phyloP scores from a whole-genome alignment of 768 basidiomycete species.

The Coprinopsis strossmayeri region DNA sequence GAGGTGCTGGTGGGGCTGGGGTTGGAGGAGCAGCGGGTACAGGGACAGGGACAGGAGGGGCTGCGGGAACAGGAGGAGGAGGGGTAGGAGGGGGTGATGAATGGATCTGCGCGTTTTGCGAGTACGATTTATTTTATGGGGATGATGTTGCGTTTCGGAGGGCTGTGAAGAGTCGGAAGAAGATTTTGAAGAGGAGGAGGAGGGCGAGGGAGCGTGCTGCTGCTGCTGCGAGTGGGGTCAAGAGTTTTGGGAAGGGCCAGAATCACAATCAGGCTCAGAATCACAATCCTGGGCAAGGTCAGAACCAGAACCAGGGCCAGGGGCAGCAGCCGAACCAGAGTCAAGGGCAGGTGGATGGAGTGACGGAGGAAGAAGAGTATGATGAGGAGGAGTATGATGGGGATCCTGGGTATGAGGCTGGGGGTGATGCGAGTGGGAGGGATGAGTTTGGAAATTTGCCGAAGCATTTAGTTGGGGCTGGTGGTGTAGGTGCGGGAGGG shows the following conservation, averaged over 20 bases:
- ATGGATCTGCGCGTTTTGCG: conserved; percentile 93
- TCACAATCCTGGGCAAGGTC: background rate
- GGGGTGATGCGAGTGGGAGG: conserved; percentile 19
- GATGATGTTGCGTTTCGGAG: conserved; percentile 59
- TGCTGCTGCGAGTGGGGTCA: conserved; percentile 30
- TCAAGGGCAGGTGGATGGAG: no score
- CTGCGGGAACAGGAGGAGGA: conserved; percentile 7
- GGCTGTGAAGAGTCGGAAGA: conserved; percentile 68
- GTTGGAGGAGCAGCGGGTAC: conserved; percentile 6
- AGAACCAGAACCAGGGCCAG: no score
- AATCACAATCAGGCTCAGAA: background rate
- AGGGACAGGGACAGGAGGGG: conserved; percentile 13
- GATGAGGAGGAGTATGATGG: conserved; percentile 22
- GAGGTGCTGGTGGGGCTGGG: conserved; percentile 12
- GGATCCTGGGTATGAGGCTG: conserved; percentile 16
- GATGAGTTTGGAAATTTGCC: conserved; percentile 18
- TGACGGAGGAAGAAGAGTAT: conserved; percentile 14
- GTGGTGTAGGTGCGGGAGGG: conserved; percentile 17
- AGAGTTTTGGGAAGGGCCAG: conserved; percentile 16
- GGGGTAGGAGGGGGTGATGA: conserved; percentile 63
- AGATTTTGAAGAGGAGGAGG: conserved; percentile 64
- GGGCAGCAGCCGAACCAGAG: no score
- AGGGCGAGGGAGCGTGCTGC: conserved; percentile 71
- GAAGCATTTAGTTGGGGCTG: conserved; percentile 13
- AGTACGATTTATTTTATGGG: conserved; percentile 90